These are phyloP conservation scores for Clonostachys sp. DNA, from an alignment of 2,329 filamentous ascomycete genomes.

Conservation along the genomic window DNA sequence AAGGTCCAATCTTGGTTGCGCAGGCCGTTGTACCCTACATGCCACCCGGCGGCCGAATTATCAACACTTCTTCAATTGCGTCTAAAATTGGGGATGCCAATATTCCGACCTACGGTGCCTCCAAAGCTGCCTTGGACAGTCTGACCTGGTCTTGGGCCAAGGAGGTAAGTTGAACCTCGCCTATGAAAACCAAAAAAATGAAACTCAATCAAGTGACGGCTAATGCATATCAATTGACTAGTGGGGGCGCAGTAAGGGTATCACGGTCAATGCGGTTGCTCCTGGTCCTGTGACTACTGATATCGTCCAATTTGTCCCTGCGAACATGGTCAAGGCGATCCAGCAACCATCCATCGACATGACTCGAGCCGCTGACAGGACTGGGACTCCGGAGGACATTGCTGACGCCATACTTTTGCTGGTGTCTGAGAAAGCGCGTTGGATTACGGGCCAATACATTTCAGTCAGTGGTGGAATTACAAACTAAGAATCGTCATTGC, in stretches of 20 bases:
- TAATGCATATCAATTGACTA: constrained; percentile 3
- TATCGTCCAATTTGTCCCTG: constrained; percentile 4
- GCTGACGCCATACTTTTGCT: constrained; percentile 33
- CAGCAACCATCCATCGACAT: constrained; percentile 9
- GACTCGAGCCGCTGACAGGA: constrained; percentile 21
- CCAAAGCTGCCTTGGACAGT: constrained; percentile 26
- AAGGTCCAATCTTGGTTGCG: constrained; percentile 23
- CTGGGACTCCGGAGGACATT: constrained; percentile 30
- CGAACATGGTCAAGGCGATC: constrained; percentile 9
- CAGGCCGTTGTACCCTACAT: constrained; percentile 27
- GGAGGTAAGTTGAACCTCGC: constrained; percentile 16
- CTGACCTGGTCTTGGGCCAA: constrained; percentile 23
- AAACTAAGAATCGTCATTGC: background rate
- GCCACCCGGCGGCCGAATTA: constrained; percentile 18
- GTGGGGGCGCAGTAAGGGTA: constrained; percentile 26
- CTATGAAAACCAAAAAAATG: background rate
- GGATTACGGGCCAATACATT: constrained; percentile 38
- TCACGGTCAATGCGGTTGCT: constrained; percentile 36
- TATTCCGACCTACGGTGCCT: constrained; percentile 10
- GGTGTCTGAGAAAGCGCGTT: constrained; percentile 29
- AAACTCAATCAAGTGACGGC: background rate
- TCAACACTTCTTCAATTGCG: constrained; percentile 13
- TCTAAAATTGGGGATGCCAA: constrained; percentile 8
- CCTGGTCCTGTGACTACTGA: constrained; percentile 33
- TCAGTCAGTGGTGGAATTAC: constrained; percentile 28